phyloP scores from a whole-genome alignment of 1,284 basidiomycete genomes.

The Cutaneotrichosporon arboriforme region DNA sequence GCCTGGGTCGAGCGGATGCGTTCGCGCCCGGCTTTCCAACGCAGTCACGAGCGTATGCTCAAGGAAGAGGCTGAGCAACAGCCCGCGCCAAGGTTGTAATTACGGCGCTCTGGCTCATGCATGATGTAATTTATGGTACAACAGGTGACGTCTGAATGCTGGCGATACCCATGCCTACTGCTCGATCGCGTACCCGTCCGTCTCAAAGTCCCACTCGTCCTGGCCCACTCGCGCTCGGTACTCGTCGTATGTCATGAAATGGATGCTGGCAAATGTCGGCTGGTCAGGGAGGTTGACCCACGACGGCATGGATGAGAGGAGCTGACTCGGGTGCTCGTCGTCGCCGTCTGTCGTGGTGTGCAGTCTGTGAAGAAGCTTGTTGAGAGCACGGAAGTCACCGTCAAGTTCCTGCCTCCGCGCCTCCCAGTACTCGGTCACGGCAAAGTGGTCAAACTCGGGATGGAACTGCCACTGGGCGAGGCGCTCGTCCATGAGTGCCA shows the following conservation, averaged over 20 bases:
- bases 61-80: not conserved
- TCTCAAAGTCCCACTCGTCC: conserved; percentile 2
- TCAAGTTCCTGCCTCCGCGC: conserved; percentile 1
- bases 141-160: too few species aligned
- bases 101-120: too few species aligned
- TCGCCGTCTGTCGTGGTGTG: not conserved
- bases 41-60: not conserved
- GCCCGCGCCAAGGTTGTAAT: not conserved
- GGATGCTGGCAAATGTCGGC: conserved; percentile 3
- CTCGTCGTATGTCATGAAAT: conserved; percentile 5
- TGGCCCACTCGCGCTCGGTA: not conserved
- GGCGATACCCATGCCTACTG: not conserved
- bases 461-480: conserved; percentile 5
- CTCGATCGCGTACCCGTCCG: conserved; percentile 1
- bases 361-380: conserved; percentile 1
- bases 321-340: not conserved
- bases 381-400: conserved; percentile 2
- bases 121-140: too few species aligned
- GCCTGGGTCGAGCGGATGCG: conserved; percentile 4
- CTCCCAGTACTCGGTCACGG: conserved; percentile 4
- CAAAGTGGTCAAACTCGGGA: conserved; percentile 2
- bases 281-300: conserved; percentile 4
- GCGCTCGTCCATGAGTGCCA: conserved; percentile 3
- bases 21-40: not conserved
- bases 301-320: not conserved